phyloP scores from a whole-genome alignment of 495 filamentous ascomycete genomes.

The Tuber indicum region DNA sequence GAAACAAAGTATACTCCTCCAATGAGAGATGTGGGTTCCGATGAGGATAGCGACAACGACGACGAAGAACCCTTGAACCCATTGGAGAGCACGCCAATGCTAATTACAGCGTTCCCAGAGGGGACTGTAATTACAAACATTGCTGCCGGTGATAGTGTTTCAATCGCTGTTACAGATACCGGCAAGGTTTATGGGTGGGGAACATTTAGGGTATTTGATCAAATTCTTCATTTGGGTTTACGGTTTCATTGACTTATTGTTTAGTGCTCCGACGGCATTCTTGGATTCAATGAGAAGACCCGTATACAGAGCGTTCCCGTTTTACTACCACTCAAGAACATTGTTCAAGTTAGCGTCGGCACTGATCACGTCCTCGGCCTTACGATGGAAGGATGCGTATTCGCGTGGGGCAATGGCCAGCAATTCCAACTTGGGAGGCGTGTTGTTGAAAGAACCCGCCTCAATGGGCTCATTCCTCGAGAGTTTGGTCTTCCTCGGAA shows the following conservation, averaged over 20 bases:
- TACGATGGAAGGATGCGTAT: slow-evolving; percentile 58
- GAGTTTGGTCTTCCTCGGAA: slow-evolving; percentile 61
- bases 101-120: slow-evolving; percentile 49
- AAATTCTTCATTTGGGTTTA: slow-evolving; percentile 9
- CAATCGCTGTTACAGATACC: slow-evolving; percentile 58
- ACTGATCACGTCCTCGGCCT: slow-evolving; percentile 67
- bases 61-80: slow-evolving; percentile 54
- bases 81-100: slow-evolving; percentile 53
- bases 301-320: slow-evolving; percentile 47
- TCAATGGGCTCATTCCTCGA: slow-evolving; percentile 58
- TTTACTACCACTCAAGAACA: slow-evolving; percentile 55
- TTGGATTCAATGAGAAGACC: slow-evolving; percentile 55
- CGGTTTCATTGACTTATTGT: slow-evolving; percentile 9
- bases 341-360: slow-evolving; percentile 56
- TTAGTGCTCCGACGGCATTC: slow-evolving; percentile 60
- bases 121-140: slow-evolving; percentile 55
- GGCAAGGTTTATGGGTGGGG: slow-evolving; percentile 68
- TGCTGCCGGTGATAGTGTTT: slow-evolving; percentile 57
- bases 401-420: slow-evolving; percentile 66
- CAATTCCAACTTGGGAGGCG: slow-evolving; percentile 69
- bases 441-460: slow-evolving; percentile 55
- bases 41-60: slow-evolving; percentile 47
- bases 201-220: slow-evolving; percentile 55
- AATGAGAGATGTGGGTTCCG: slow-evolving; percentile 48
- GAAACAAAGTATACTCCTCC: slow-evolving; percentile 51